Conservation (phyloP, 805 yeast species). For the Schwanniomyces polymorphus region DNA sequence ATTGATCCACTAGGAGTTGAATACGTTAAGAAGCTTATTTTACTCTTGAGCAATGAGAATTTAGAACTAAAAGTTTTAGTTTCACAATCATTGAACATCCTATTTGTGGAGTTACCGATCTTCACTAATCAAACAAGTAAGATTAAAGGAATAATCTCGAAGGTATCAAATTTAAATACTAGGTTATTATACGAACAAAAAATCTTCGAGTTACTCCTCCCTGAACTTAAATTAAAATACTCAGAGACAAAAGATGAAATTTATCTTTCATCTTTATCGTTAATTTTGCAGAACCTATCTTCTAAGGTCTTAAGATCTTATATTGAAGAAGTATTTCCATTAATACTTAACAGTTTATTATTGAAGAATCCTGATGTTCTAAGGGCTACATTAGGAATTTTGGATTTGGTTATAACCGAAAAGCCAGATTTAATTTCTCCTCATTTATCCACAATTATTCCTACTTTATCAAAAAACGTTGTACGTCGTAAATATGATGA, state of each 20-base stretch:
- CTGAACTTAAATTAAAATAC: conserved; percentile 52
- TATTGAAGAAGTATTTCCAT: conserved; percentile 63
- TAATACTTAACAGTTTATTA: conserved; percentile 64
- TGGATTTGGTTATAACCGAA: conserved; percentile 54
- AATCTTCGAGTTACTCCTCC: conserved; percentile 62
- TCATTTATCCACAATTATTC: conserved; percentile 58
- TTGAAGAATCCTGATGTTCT: conserved; percentile 50
- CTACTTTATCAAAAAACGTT: conserved; percentile 41
- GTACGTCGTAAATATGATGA: conserved; percentile 24
- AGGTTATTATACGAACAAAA: conserved; percentile 79
- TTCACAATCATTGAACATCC: conserved; percentile 60
- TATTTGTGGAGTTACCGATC: conserved; percentile 66
- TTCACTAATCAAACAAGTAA: conserved; percentile 46
- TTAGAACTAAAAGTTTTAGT: conserved; percentile 20
- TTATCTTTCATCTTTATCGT: conserved; percentile 65
- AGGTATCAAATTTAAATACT: conserved; percentile 56
- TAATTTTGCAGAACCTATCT: conserved; percentile 65
- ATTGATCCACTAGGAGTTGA: conserved; percentile 41
- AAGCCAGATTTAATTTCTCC: conserved; percentile 51
- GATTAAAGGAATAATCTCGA: conserved; percentile 33
- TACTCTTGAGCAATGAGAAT: conserved; percentile 28
- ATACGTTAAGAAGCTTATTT: conserved; percentile 18
- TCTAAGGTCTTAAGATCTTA: conserved; percentile 63
- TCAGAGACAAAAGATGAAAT: conserved; percentile 43
- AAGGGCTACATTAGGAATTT: conserved; percentile 60